Evolutionary conservation across 805 yeast genomes (phyloP), one percentile per base, ranked within the genome.

Genomic region (Candida ortonii): DNA sequence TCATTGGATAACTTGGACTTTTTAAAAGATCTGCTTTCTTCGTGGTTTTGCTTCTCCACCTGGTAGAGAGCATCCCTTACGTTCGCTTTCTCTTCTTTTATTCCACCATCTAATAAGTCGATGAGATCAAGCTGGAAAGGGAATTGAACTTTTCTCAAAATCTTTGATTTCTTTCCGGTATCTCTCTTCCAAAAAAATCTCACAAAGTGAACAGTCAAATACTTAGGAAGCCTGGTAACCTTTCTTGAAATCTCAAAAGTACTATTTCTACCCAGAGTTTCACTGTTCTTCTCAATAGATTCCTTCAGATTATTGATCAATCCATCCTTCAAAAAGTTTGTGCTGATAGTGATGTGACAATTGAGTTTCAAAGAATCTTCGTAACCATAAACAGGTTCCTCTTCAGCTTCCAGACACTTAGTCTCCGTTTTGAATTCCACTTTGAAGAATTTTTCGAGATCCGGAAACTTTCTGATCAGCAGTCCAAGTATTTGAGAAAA

Each of bases 111-210:
- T 49, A 93, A 70, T 65, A 89, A 66, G 55, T 89, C 97, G 12
- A 89, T 74, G 24, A 87, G 69, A 58, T 93, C 99, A 38, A 90
- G 67, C 60, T 85, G 93, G 63, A 88, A 84, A 25, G 99, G 99
- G 65, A 93, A 93, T 44, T 81, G 84, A 16, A 93, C 98, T 64
- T 83, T 87, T 58, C 98, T 80, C 58, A 93, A 70, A 56, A 93
- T 93, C 64, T 93, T 93, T 13, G 96, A 84, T 66, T 93, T 93
- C 62, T 83, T 84, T 46, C 76, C 77, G 3, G 94, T 84, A 38
- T 90, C 95, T 55, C 90, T 76, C 57, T 90, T 85, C 98, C 98
- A 93, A 61, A 79, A 93, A 58, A 93, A 93, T 55, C 99, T 76
- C 43, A 93, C 93, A 62, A 84, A 93, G 57, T 93, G 95, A 25